Percentiles rank a stretch among this genome's conserved stretches.
These are phyloP conservation scores for Cavenderia fasciculata DNA, from an alignment of 78 protist species.

Conservation along the genomic window DNA sequence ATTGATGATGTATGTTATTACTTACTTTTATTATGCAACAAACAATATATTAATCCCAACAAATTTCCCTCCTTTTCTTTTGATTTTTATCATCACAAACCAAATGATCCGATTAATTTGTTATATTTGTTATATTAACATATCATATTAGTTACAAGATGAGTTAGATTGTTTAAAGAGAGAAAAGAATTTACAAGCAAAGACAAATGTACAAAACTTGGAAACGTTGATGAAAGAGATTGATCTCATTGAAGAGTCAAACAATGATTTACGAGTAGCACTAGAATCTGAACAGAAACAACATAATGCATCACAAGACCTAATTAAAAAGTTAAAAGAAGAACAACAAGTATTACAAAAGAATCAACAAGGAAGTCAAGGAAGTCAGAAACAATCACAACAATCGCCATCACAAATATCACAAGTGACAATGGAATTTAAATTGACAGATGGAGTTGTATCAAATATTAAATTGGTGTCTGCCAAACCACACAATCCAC, in stretches of 20 bases:
- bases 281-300: constrained; percentile 18
- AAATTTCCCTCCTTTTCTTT: too few species aligned
- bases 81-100: too few species aligned
- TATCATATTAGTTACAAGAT: neutral
- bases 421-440: constrained; percentile 40
- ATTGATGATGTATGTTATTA: neutral
- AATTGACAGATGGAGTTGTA: constrained; percentile 15
- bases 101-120: too few species aligned
- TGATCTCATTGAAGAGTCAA: constrained; percentile 60
- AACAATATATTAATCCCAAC: neutral
- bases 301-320: constrained; percentile 10
- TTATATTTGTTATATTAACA: too few species aligned
- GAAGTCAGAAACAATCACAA: neutral
- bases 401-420: too few species aligned
- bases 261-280: constrained; percentile 5
- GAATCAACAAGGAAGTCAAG: neutral
- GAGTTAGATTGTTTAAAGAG: constrained; percentile 23
- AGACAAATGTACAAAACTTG: constrained; percentile 44
- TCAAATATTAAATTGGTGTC: constrained; percentile 43
- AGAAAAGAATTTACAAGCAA: constrained; percentile 25
- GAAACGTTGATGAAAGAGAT: constrained; percentile 72
- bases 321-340: constrained; percentile 25
- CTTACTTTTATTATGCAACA: neutral
- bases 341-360: neutral
- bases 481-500: neutral